Evolutionary conservation across 2,329 filamentous ascomycete genomes (phyloP), one percentile per base, ranked within the genome.

Genomic region (Periconia macrospinosa): DNA sequence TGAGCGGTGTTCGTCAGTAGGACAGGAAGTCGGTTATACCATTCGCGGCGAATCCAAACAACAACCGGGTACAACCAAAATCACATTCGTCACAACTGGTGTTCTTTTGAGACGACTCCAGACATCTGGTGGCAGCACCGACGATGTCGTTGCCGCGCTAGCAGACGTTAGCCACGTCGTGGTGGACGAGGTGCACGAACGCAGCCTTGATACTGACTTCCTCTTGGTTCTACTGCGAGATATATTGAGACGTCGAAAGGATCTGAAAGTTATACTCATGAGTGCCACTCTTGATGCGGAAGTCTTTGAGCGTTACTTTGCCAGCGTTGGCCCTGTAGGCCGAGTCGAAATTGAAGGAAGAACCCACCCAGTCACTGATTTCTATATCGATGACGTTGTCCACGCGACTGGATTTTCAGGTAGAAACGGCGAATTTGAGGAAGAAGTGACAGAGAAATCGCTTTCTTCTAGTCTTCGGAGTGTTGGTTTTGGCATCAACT

Each of bases 21-120:
- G 94, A 5, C 86, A 91, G 46, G 93, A 97, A 72, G 87, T 97
- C 35, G 93, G 93, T 6, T 97, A 96, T 70, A 84, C 88, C 7
- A 97, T 99, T 63, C 87, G 93, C 56, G 93, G 93, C 59, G 93
- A 97, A 71, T 93, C 89, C 33, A 92, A 89, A 64, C 81, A 86
- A 41, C 88, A 85, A 54, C 76, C 77, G 15, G 83, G 83, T 5
- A 80, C 84, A 43, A 97, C 94, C 0, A 93, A 89, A 73, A 95
- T 97, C 65, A 96, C 90, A 0, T 97, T 97, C 69, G 90, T 97
- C 56, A 99, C 93, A 0, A 97, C 93, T 10, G 93, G 93, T 84
- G 92, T 99, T 2, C 79, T 99, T 37, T 82, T 99, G 17, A 83
- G 94, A 56, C 86, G 92, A 13, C 81, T 99, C n/a, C 94, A 99